A percentile compares a stretch with the other conserved stretches of the same genome.
Evolutionary conservation across 2,329 filamentous ascomycete genomes (phyloP).

Genomic region (Phialocephala subalpina): DNA sequence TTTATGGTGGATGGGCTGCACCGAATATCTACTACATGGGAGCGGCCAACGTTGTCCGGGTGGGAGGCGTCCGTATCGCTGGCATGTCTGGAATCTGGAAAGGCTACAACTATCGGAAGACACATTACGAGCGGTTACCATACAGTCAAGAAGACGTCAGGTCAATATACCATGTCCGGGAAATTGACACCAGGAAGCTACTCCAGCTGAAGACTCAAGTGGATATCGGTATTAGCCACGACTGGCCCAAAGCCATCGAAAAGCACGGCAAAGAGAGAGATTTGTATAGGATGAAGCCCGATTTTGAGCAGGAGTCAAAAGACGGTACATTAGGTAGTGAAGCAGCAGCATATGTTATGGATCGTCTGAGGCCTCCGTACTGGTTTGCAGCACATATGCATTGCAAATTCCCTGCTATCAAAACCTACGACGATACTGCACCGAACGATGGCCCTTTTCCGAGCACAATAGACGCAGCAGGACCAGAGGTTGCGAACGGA

Average conservation of each 20-base stretch:
- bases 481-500: background rate
- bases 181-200: conserved; percentile 90
- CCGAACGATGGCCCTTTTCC: conserved; percentile 18
- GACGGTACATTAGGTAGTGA: conserved; percentile 80
- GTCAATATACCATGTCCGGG: conserved; percentile 88
- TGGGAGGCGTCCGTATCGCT: conserved; percentile 87
- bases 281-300: conserved; percentile 77
- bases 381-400: conserved; percentile 98
- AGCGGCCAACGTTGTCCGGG: conserved; percentile 84
- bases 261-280: conserved; percentile 73
- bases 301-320: conserved; percentile 78
- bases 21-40: conserved; percentile 98
- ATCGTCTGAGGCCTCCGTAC: conserved; percentile 80
- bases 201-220: conserved; percentile 86
- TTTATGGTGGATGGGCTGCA: conserved; percentile 96
- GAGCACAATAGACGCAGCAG: conserved; percentile 2
- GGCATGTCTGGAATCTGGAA: conserved; percentile 97
- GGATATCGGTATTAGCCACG: conserved; percentile 91
- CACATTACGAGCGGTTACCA: conserved; percentile 85
- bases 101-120: conserved; percentile 82
- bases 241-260: conserved; percentile 91
- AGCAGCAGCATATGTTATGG: conserved; percentile 82
- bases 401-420: conserved; percentile 81
- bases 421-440: conserved; percentile 54
- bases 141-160: conserved; percentile 80